A percentile compares a stretch with the other conserved stretches of the same genome.
phyloP scores from a whole-genome alignment of 1,139 yeast species.

The Citeromyces hawaiiensis region DNA sequence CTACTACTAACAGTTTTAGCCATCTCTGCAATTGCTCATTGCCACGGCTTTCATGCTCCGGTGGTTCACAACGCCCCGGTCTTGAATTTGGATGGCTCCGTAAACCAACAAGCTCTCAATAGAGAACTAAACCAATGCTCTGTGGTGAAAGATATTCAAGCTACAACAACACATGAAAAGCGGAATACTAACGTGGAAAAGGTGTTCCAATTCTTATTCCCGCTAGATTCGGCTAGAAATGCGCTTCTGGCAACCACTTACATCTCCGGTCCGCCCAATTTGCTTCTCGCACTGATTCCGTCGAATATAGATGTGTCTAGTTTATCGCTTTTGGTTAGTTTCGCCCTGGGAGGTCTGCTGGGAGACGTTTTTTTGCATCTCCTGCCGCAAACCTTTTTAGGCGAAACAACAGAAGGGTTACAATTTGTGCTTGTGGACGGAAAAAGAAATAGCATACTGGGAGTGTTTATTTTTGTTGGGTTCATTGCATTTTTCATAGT shows the following conservation, averaged over 20 bases:
- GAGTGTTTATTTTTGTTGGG: constrained; percentile 41
- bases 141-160: constrained; percentile 22
- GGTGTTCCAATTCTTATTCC: constrained; percentile 27
- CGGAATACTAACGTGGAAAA: constrained; percentile 13
- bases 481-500: constrained; percentile 38
- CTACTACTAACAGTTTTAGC: background rate
- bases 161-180: constrained; percentile 6
- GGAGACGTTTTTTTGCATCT: constrained; percentile 60
- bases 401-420: constrained; percentile 26
- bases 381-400: constrained; percentile 48
- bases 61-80: constrained; percentile 2
- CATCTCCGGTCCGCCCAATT: constrained; percentile 49
- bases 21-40: background rate
- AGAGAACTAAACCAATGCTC: constrained; percentile 17
- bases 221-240: constrained; percentile 42
- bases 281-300: constrained; percentile 39
- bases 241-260: constrained; percentile 47
- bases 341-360: constrained; percentile 58
- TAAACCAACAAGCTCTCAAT: constrained; percentile 20
- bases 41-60: background rate
- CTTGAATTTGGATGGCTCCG: constrained; percentile 22
- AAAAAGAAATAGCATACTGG: constrained; percentile 30
- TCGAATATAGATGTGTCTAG: constrained; percentile 28
- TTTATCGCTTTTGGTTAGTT: constrained; percentile 39
- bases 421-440: constrained; percentile 33